Evolutionary conservation across 345 rosid species (phyloP).

Genomic region (Salix caprea): DNA sequence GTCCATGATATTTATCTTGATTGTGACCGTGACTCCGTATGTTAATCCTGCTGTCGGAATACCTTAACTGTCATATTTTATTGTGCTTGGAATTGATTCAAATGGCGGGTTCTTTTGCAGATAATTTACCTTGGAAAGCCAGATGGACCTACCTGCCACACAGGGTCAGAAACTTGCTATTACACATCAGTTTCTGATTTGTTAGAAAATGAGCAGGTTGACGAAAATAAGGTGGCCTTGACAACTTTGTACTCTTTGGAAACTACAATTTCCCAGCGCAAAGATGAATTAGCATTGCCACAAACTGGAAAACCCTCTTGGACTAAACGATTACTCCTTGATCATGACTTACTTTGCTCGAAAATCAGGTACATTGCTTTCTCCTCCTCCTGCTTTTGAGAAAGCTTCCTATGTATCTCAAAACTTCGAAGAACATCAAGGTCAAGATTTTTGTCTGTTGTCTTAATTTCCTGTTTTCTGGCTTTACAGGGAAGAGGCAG

Average conservation of each 20-base stretch:
- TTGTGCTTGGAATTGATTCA: neutral
- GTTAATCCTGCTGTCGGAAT: constrained; percentile 17
- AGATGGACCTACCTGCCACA: constrained; percentile 94
- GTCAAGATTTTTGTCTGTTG: neutral
- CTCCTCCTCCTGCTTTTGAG: too few species aligned
- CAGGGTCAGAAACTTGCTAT: constrained; percentile 87
- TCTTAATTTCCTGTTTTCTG: neutral
- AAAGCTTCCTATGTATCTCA: neutral
- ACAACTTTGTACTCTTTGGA: constrained; percentile 65
- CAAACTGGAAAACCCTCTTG: constrained; percentile 73
- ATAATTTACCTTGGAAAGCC: constrained; percentile 89
- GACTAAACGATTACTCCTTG: constrained; percentile 54
- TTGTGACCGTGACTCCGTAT: constrained; percentile 82
- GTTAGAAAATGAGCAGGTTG: constrained; percentile 52
- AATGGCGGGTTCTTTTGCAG: constrained; percentile 33
- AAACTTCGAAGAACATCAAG: neutral
- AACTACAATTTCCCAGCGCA: constrained; percentile 62
- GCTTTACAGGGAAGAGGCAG: constrained; percentile 68
- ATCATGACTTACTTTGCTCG: constrained; percentile 53
- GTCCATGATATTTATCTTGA: constrained; percentile 70
- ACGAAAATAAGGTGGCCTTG: constrained; percentile 45
- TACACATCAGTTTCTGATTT: constrained; percentile 47
- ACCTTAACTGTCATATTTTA: neutral
- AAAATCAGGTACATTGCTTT: constrained; percentile 56
- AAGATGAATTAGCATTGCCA: constrained; percentile 47